phyloP scores from a whole-genome alignment of 345 rosid species.

The Conringia planisiliqua region DNA sequence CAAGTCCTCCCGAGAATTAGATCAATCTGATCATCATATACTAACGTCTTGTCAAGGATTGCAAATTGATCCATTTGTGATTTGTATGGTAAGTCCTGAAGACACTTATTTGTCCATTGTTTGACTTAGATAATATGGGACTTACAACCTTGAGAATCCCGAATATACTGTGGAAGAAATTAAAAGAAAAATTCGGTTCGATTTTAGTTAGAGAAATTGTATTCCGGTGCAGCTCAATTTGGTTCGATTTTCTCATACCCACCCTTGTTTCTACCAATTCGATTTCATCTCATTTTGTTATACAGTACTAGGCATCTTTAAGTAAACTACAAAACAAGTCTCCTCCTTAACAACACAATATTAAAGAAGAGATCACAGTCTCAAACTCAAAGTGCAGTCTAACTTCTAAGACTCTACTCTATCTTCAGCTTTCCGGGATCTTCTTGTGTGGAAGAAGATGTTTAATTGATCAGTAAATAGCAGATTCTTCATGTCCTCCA shows the following conservation, averaged over 20 bases:
- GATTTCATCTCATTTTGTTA: not conserved
- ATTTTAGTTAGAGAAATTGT: not conserved
- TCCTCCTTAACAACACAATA: not conserved
- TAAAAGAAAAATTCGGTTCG: not conserved
- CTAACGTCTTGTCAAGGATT: too few relatives aligned
- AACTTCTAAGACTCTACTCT: conserved; percentile 37
- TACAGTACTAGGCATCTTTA: not conserved
- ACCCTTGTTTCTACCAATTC: not conserved
- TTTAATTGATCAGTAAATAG: conserved; percentile 75
- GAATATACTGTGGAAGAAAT: too few relatives aligned
- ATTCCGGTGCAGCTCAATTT: not conserved
- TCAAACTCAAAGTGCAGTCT: not conserved
- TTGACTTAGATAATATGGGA: too few relatives aligned
- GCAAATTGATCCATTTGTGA: too few relatives aligned
- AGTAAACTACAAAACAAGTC: conserved; percentile 3
- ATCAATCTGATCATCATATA: too few relatives aligned
- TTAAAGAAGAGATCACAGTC: not conserved
- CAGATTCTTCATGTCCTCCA: conserved; percentile 71
- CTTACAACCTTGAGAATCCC: too few relatives aligned
- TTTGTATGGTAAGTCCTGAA: too few relatives aligned
- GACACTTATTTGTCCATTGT: too few relatives aligned
- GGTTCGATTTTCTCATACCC: not conserved
- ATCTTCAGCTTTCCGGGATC: conserved; percentile 34
- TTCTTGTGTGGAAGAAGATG: conserved; percentile 50
- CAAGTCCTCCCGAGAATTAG: too few relatives aligned